Conservation (phyloP, 2,329 filamentous ascomycete species). For the Fusarium fujikuroi region DNA sequence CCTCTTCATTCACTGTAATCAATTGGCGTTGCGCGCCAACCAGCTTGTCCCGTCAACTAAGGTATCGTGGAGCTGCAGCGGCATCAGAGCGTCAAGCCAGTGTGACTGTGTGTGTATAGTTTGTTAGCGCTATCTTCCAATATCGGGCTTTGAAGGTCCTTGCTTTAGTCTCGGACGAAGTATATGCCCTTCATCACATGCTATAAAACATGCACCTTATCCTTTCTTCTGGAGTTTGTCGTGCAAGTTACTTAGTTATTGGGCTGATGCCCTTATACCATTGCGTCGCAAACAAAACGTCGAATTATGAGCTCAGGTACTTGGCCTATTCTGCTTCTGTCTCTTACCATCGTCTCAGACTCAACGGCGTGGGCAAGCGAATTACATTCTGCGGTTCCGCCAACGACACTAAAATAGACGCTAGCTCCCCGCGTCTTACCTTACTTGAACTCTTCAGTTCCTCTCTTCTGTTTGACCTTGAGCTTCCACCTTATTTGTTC, state of each 20-base stretch:
- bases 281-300: neutral
- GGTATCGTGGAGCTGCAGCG: conserved; percentile 20
- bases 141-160: conserved; percentile 2
- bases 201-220: neutral
- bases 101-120: conserved; percentile 18
- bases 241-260: neutral
- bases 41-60: conserved; percentile 22
- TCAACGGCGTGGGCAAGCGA: conserved; percentile 14
- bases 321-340: neutral
- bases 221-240: neutral
- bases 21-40: conserved; percentile 33
- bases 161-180: neutral
- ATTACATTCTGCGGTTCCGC: conserved; percentile 37
- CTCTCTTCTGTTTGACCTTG: conserved; percentile 4
- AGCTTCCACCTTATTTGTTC: conserved; percentile 13
- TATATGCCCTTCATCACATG: neutral
- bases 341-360: neutral
- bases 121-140: conserved; percentile 20
- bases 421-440: conserved; percentile 47
- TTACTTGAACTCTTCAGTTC: conserved; percentile 23
- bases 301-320: neutral
- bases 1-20: conserved; percentile 3
- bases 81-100: conserved; percentile 10
- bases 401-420: conserved; percentile 40
- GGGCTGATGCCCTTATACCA: neutral